Evolutionary conservation across 164 flowering plant genomes (phyloP).

Genomic region (Warburgia ugandensis): DNA sequence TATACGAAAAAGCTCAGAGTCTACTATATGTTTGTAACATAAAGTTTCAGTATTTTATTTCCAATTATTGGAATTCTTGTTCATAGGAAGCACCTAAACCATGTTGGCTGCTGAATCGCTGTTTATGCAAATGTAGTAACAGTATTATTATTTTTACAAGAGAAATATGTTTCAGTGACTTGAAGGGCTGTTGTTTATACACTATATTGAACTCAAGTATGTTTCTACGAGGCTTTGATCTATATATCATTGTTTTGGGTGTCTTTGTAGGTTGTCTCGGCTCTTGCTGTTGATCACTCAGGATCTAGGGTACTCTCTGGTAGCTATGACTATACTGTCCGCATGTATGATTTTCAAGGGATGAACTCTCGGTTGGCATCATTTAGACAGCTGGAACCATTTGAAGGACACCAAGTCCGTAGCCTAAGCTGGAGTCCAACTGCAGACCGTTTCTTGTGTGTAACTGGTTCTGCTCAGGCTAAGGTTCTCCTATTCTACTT

Average conservation of each 20-base stretch:
- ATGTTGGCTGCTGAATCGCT: too few relatives aligned
- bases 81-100: too few relatives aligned
- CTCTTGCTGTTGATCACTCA: slow-evolving; percentile 85
- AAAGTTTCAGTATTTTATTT: too few relatives aligned
- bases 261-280: slow-evolving; percentile 68
- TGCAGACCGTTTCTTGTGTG: slow-evolving; percentile 78
- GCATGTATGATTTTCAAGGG: slow-evolving; percentile 98
- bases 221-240: neutral
- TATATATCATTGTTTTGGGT: neutral
- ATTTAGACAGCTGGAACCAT: slow-evolving; percentile 91
- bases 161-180: too few relatives aligned
- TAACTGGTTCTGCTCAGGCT: slow-evolving; percentile 95
- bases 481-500: slow-evolving; percentile 41
- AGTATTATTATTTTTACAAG: too few relatives aligned
- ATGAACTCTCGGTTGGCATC: slow-evolving; percentile 87
- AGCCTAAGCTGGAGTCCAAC: slow-evolving; percentile 98
- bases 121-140: too few relatives aligned
- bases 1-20: too few relatives aligned
- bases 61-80: too few relatives aligned
- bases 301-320: slow-evolving; percentile 99
- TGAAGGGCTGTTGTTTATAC: slow-evolving; percentile 48
- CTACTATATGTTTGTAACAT: too few relatives aligned
- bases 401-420: slow-evolving; percentile 96
- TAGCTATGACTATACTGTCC: slow-evolving; percentile 86
- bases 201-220: neutral